These are phyloP conservation scores for Aspergillus eucalypticola DNA, from an alignment of 2,329 filamentous ascomycete species.

Conservation along the genomic window DNA sequence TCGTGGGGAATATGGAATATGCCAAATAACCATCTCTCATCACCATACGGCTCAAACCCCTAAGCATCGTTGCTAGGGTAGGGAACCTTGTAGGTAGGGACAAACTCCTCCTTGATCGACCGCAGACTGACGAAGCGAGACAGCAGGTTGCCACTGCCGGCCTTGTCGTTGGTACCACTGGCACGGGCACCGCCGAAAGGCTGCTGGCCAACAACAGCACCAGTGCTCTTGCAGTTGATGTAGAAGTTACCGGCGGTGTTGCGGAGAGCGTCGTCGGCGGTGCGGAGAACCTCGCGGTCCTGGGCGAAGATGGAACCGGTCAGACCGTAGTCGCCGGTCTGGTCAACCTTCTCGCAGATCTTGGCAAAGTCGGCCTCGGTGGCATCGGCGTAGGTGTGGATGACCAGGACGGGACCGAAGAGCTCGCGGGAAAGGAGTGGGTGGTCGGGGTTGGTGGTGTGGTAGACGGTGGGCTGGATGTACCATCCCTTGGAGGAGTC, in stretches of 20 bases:
- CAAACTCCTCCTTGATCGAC: constrained; percentile 75
- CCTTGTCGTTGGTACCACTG: constrained; percentile 74
- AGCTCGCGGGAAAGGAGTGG: constrained; percentile 74
- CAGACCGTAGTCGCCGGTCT: constrained; percentile 44
- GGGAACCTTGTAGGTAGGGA: constrained; percentile 59
- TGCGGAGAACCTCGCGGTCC: constrained; percentile 37
- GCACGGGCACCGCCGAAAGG: constrained; percentile 68
- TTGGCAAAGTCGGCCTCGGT: constrained; percentile 58
- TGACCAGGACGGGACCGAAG: constrained; percentile 74
- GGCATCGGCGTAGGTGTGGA: constrained; percentile 76
- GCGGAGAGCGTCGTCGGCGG: constrained; percentile 40
- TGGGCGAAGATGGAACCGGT: constrained; percentile 47
- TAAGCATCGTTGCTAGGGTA: constrained; percentile 67
- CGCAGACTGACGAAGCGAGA: constrained; percentile 67
- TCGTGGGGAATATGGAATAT: neutral
- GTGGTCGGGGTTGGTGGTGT: constrained; percentile 71
- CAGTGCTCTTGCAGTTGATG: constrained; percentile 56
- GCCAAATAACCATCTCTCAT: neutral
- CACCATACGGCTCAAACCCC: neutral
- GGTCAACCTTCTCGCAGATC: constrained; percentile 55
- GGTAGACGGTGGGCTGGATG: constrained; percentile 80
- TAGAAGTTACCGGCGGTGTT: constrained; percentile 46
- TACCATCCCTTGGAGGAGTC: constrained; percentile 79
- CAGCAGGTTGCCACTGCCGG: constrained; percentile 65
- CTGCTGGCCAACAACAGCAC: constrained; percentile 72